A percentile compares a stretch with the other conserved stretches of the same genome.
phyloP scores from a whole-genome alignment of 495 filamentous ascomycete species.

The Penicillium nucicola region DNA sequence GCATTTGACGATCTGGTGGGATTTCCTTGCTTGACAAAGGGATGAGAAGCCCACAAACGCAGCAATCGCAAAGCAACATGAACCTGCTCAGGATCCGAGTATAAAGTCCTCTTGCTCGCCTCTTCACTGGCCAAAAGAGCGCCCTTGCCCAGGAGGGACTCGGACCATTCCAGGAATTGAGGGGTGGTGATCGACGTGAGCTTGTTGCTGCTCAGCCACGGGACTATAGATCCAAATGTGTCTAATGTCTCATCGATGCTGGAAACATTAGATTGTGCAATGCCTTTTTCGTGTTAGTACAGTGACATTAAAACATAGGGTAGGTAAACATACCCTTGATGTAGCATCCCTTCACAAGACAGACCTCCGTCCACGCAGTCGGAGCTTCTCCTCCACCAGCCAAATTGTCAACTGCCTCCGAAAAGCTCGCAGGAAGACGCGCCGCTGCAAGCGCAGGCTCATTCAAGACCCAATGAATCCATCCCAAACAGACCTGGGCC shows the following conservation, averaged over 20 bases:
- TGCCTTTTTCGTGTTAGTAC: conserved; percentile 32
- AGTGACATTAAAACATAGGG: not conserved
- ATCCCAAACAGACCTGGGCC: conserved; percentile 74
- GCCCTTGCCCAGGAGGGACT: conserved; percentile 68
- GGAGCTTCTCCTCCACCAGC: conserved; percentile 40
- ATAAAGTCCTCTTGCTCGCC: conserved; percentile 35
- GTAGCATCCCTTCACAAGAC: conserved; percentile 72
- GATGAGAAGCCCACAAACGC: conserved; percentile 40
- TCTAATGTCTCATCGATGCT: conserved; percentile 55
- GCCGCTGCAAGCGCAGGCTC: conserved; percentile 60
- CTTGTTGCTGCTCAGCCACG: conserved; percentile 49
- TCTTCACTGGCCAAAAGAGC: conserved; percentile 63
- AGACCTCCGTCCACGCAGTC: conserved; percentile 74
- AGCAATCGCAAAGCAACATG: conserved; percentile 37
- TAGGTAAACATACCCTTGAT: conserved; percentile 54
- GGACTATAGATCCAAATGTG: conserved; percentile 60
- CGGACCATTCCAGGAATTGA: conserved; percentile 72
- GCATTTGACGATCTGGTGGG: conserved; percentile 39
- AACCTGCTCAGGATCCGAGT: conserved; percentile 24
- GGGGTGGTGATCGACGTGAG: conserved; percentile 25
- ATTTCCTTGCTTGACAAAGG: conserved; percentile 34
- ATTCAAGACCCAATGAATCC: conserved; percentile 74
- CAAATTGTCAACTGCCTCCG: conserved; percentile 46
- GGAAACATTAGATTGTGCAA: conserved; percentile 58
- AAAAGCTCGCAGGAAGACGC: conserved; percentile 61